Conservation (phyloP, 768 basidiomycete genomes). For the Suillus weaverae region DNA sequence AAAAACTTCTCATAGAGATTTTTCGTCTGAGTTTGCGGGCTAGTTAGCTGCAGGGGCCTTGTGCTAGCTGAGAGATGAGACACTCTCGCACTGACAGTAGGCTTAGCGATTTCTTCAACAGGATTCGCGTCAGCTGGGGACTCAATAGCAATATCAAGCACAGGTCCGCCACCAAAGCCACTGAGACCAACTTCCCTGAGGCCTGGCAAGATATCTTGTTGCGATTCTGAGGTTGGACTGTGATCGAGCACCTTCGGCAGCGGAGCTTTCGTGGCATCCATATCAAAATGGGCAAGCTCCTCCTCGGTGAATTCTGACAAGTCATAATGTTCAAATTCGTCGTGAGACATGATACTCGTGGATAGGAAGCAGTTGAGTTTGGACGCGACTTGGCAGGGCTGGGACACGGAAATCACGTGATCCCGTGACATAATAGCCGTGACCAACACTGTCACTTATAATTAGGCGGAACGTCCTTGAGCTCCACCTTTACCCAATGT, state of each 20-base stretch:
- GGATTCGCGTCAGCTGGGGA: conserved; percentile 20
- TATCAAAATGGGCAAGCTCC: conserved; percentile 54
- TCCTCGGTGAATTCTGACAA: conserved; percentile 58
- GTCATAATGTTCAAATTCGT: conserved; percentile 50
- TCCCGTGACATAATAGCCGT: not conserved
- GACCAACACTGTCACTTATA: not conserved
- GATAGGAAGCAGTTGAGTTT: not conserved
- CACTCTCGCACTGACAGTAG: not conserved
- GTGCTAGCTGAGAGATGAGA: not conserved
- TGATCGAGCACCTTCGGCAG: conserved; percentile 6
- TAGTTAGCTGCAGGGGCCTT: not conserved
- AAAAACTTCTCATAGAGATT: conserved; percentile 48
- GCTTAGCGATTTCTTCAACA: not conserved
- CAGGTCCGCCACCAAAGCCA: conserved; percentile 27
- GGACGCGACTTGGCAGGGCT: not conserved
- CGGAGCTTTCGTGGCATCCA: conserved; percentile 24
- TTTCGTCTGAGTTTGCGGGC: not conserved
- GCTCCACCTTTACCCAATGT: not conserved
- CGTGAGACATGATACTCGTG: conserved; percentile 23
- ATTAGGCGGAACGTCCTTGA: not conserved
- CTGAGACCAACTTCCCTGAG: not conserved
- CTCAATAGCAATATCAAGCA: conserved; percentile 35
- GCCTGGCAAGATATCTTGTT: conserved; percentile 4
- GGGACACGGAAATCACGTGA: not conserved
- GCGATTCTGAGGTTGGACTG: not conserved